Evolutionary conservation across 108 stramenopile genomes (phyloP), one percentile per base, ranked within the genome.

Genomic region (Schizochytrium sp.): DNA sequence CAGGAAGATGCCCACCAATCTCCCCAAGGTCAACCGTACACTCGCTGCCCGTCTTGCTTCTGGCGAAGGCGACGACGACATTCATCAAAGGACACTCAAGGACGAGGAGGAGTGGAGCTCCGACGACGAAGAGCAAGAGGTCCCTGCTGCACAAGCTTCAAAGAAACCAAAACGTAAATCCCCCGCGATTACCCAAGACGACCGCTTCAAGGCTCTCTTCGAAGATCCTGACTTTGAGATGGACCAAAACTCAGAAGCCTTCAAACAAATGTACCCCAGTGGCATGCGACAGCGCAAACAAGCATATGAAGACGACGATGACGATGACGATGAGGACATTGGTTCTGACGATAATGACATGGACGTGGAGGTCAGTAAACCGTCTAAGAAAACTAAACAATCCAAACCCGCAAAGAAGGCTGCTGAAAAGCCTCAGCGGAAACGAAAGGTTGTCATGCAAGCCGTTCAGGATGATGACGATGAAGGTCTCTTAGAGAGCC

Each of bases 171-270:
- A 76, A 46, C 96, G 96, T 72, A 96, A 96, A 87, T 92, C 95
- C 47, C 96, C 94, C 2, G 96, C 94, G 57, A 92, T 89, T 50
- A 91, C 90, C 49, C 57, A 50, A 42, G 99, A 99, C 93, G 95
- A 97, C 91, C 97, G 99, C 60, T 99, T 99, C 88, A 96, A 96
- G 41, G 89, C 91, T 50, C 89, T 99, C 72, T 99, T 99, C 90
- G 94, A 94, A 61, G 95, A 97, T 90, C 94, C 95, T 40, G 97
- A 97, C 92, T 99, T 96, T 93, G 91, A 97, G 91, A 97, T 98
- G 90, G 97, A 99, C 91, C 95, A 97, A 91, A 95, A 96, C 46
- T 95, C 96, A 72, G 95, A 96, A 55, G 95, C 98, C 90, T 99
- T 97, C 92, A 96, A 96, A 90, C 93, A 97, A 89, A 94, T 96